Base-by-base conservation (phyloP, 129 eudicot species). In the Tagetes patula region DNA sequence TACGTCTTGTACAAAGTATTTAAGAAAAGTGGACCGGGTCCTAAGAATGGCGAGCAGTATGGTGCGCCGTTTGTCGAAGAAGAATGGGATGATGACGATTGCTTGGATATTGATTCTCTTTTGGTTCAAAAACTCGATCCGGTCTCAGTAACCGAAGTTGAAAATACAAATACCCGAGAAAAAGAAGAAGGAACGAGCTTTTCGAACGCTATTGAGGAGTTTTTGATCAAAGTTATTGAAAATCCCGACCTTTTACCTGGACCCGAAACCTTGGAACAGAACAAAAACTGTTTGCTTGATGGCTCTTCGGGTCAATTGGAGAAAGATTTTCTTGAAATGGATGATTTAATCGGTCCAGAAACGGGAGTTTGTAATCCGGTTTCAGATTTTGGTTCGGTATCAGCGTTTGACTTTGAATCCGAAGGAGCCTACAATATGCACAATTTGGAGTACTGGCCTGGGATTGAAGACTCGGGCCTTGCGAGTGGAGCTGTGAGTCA, bases 1-100 rank as follows among this genome's bases (percentile, higher is more conserved):
- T 92, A 83, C 67, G 87, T 80, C 5, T 75, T 92, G n/a, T 89
- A 85, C 83, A 92, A 92, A 78, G 72, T 92, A 4, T 92, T 47
- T 63, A 89, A 89, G 82, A 92, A 92, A 74, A 92, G 98, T 43
- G 98, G 98, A 52, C 85, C 95, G 6, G 98, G 98, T 36, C 98
- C 98, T 33, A 92, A 92, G 50, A 89, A 89, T 27, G 98, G 98
- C 5, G 98, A 92, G 87, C 90, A 89, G 55, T 92, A 92, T 67
- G 98, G 98, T 38, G 98, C 98, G 0, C 90, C 88, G 6, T 92
- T 92, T 56, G 75, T 76, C 54, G 98, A 92, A 75, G 98, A 89
- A 80, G 96, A 89, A n/a, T 92, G 98, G 98, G 81, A 75, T 30
- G 96, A 92, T 61, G 98, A 85, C 4, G 71, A 75, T 65, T 79